Evolutionary conservation across 1,284 basidiomycete genomes (phyloP), one percentile per base, ranked within the genome.

Genomic region (Sanghuangporus sanghuang): DNA sequence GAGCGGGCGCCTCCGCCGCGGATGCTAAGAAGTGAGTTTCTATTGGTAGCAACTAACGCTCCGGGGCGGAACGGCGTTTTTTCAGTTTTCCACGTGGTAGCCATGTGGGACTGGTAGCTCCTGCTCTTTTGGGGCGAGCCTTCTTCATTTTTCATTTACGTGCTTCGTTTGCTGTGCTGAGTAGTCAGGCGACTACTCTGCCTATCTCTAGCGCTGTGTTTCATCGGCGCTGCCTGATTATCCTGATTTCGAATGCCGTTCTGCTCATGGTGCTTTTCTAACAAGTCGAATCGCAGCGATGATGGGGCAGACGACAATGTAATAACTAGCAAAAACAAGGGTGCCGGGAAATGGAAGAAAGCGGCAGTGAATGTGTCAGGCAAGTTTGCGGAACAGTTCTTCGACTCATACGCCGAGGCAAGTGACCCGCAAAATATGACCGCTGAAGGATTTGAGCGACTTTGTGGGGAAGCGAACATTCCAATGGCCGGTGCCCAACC

Each of bases 401-500:
- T 92, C 76, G 74, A 74, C 59, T 73, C 70, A 2, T 92, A 90
- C 69, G 82, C 82, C 18, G 89, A 91, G 66, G 73, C 72, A 3
- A 86, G 90, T 59, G 77, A 83, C 49, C 74, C 80, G 3, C 72
- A 78, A 53, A 75, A 81, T 56, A 88, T 91, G 68, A 85, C 84
- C 2, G 81, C 87, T 0, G 88, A 85, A 67, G 88, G 88, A 1
- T 83, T 91, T 66, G 84, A 86, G 71, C 77, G 73, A 57, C 73
- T 92, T 38, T 92, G 86, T 73, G 78, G 68, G 23, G 87, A 90
- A 67, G 81, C 85, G 9, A 75, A 81, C 12, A 82, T 92, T 56
- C 76, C 87, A 0, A 73, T 92, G 71, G 90, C 91, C 32, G 87
- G 89, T 38, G 77, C 85, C 8, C 74, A 84, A 63, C 87, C 90